Percentiles rank a stretch among this genome's conserved stretches.
Conservation (phyloP, 495 filamentous ascomycete species). For the Trichoderma asperelloides region DNA sequence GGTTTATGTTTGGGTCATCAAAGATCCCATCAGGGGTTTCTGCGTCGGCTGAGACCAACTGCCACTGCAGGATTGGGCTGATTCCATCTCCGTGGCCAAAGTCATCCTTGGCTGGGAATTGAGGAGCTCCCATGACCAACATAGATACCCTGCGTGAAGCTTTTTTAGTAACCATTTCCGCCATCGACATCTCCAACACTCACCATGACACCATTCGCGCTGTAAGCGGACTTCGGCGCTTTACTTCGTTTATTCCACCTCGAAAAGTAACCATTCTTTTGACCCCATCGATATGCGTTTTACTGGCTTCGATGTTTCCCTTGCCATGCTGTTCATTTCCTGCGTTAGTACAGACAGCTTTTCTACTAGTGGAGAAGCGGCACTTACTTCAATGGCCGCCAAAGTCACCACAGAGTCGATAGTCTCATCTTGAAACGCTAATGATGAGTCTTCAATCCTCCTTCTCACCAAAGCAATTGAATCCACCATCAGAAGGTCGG, state of each 20-base stretch:
- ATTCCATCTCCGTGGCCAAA: conserved; percentile 38
- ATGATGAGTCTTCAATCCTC: conserved; percentile 31
- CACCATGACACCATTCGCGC: conserved; percentile 46
- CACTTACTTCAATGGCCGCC: conserved; percentile 41
- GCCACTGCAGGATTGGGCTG: conserved; percentile 36
- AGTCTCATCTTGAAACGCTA: conserved; percentile 44
- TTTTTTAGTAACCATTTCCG: conserved; percentile 10
- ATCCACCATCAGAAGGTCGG: conserved; percentile 44
- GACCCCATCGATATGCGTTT: conserved; percentile 43
- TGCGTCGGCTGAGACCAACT: conserved; percentile 16
- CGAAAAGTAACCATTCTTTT: conserved; percentile 36
- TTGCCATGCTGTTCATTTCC: conserved; percentile 34
- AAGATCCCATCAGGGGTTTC: conserved; percentile 13
- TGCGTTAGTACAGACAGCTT: conserved; percentile 9
- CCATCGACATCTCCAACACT: conserved; percentile 7
- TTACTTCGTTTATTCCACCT: conserved; percentile 38
- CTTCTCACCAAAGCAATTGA: conserved; percentile 37
- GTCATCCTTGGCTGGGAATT: conserved; percentile 42
- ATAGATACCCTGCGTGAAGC: conserved; percentile 37
- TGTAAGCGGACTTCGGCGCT: conserved; percentile 40
- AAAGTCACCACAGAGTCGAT: conserved; percentile 46
- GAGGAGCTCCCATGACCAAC: conserved; percentile 38
- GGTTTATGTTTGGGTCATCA: conserved; percentile 21
- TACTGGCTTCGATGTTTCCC: conserved; percentile 32
- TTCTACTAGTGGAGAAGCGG: too few species aligned